Base-by-base conservation (phyloP, 441 rosid species). In the Adansonia grandidieri region DNA sequence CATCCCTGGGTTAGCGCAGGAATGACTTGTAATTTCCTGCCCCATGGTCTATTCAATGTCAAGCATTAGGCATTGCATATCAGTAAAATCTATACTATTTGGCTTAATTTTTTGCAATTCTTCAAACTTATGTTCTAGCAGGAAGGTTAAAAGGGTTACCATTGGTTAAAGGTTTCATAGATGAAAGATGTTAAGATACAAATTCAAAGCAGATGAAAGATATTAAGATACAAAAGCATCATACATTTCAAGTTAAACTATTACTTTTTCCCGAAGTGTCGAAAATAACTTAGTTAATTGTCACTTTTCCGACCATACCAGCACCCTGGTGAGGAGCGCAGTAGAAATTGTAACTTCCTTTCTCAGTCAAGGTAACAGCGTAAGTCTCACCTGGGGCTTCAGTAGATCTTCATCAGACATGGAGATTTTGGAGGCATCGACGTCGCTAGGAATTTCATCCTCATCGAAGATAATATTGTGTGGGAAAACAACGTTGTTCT, bases 261-360 rank as follows among this genome's bases (percentile, higher is more conserved):
- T 71, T 19, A 14, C 72, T 60, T 9, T 13, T 32, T 37, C 44
- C 6, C 82, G 44, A 40, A 5, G 44, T 40, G 44, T 28, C 32
- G 5, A 40, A 5, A 40, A 40, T 7, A 67, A 50, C 75, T 85
- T 79, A 95, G 66, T 93, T 92, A 65, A 95, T 95, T 56, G 95
- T 92, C 10, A 93, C 87, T 81, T 91, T 90, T 15, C 97, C 97
- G 0, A 79, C 87, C 98, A 95, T 95, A 75, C 98, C 98, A 81
- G 96, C 98, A 45, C 98, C 98, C 85, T 89, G 97, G 83, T 95
- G 98, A 9, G 98, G 98, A 7, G 85, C 9, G 73, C 98, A 95
- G 87, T 86, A 95, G 91, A 92, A 92, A 67, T 70, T 1, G 85
- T 93, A 95, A 14, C 79, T 73, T 2, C 98, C 98, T 83, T 91